Evolutionary conservation across 192 early-diverging fungal genomes (phyloP).

Genomic region (Umbelopsis sp.): DNA sequence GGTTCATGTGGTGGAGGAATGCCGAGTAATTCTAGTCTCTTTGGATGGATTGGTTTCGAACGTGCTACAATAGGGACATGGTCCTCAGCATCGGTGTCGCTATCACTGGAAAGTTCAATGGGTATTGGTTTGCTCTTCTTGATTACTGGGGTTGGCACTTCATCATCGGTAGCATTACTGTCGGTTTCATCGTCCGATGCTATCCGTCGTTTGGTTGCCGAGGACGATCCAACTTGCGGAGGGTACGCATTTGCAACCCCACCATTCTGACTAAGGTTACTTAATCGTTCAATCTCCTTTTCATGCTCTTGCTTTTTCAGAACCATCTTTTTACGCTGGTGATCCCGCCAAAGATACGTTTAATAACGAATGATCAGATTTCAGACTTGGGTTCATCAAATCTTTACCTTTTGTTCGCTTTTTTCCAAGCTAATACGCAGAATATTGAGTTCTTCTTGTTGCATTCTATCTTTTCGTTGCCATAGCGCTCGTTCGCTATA

Average conservation of each 20-base stretch:
- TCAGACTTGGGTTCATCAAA: no score
- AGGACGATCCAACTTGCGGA: not conserved
- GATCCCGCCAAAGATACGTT: not conserved
- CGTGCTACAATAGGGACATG: not conserved
- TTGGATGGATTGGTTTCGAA: not conserved
- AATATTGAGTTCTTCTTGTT: conserved; percentile 12
- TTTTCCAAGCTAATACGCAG: not conserved
- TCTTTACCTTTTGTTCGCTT: not conserved
- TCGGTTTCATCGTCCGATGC: conserved; percentile 23
- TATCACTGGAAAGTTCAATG: conserved; percentile 13
- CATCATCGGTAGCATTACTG: conserved; percentile 35
- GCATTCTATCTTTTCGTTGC: conserved; percentile 13
- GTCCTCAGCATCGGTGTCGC: conserved; percentile 1
- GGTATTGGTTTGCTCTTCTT: not conserved
- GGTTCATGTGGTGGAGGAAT: not conserved
- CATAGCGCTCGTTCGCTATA: not conserved
- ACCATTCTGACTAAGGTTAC: not conserved
- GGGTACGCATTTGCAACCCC: not conserved
- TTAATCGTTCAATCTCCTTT: conserved; percentile 12
- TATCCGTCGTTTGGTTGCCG: not conserved
- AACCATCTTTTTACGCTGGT: conserved; percentile 4
- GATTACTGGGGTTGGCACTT: conserved; percentile 4
- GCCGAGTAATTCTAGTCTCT: conserved; percentile 6
- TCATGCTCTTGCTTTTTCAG: not conserved
- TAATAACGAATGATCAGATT: no score